Conservation (phyloP, 2,329 filamentous ascomycete genomes). For the Parasarocladium wereldwijsianum region DNA sequence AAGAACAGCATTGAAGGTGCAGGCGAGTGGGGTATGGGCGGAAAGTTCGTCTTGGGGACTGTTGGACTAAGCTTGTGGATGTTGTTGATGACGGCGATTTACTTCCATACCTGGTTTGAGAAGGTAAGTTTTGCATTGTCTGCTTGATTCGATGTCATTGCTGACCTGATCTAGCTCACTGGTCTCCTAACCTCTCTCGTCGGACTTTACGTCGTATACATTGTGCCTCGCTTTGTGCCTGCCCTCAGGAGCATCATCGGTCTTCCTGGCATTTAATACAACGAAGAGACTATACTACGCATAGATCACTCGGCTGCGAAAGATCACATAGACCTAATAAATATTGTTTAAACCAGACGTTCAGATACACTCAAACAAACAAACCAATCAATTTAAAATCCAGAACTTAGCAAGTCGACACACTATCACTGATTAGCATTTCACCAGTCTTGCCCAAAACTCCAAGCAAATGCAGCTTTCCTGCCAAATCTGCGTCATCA, state of each 20-base stretch:
- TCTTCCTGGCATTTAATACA: conserved; percentile 32
- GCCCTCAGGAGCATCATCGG: conserved; percentile 29
- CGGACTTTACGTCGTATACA: conserved; percentile 34
- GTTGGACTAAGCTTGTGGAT: conserved; percentile 76
- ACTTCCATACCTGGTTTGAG: conserved; percentile 98
- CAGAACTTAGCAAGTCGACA: no score
- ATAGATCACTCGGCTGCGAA: neutral
- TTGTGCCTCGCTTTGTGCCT: conserved; percentile 36
- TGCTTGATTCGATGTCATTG: neutral
- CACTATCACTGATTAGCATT: no score
- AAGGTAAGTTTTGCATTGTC: conserved; percentile 46
- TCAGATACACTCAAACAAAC: no score
- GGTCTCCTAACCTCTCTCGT: conserved; percentile 33
- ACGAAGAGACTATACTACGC: neutral
- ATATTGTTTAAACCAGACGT: no score
- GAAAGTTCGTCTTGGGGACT: conserved; percentile 46
- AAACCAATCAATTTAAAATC: no score
- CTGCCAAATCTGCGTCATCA: no score
- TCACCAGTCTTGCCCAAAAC: no score
- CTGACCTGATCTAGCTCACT: conserved; percentile 29
- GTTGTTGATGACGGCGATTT: conserved; percentile 95
- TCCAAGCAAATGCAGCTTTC: no score
- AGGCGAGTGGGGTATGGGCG: conserved; percentile 23
- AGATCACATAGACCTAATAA: neutral
- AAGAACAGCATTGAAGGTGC: conserved; percentile 11